Evolutionary conservation across 345 rosid genomes (phyloP).

Genomic region (Adansonia digitata): DNA sequence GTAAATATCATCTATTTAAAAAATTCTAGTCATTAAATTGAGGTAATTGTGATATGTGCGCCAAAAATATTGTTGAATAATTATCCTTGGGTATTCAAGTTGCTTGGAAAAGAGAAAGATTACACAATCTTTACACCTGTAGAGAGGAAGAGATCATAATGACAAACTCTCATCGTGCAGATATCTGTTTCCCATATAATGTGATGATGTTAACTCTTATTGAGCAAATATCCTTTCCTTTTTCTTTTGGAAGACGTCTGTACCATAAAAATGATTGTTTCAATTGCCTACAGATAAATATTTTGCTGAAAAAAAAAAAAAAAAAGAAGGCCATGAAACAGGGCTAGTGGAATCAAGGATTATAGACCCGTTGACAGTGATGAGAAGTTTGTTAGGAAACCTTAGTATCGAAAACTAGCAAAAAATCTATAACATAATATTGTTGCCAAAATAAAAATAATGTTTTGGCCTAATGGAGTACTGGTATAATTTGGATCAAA

Average conservation of each 20-base stretch:
- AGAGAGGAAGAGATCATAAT: constrained; percentile 2
- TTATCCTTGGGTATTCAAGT: background rate
- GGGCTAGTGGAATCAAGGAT: background rate
- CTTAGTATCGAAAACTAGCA: background rate
- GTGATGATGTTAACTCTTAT: too few relatives aligned
- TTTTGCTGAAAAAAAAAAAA: too few relatives aligned
- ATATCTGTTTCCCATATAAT: too few relatives aligned
- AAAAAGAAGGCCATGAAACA: background rate
- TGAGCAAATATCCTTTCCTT: background rate
- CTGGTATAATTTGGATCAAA: background rate
- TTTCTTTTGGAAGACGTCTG: too few relatives aligned
- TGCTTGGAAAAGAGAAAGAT: background rate
- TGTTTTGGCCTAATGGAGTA: background rate
- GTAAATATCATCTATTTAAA: background rate
- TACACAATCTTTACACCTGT: background rate
- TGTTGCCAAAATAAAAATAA: background rate
- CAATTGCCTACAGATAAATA: too few relatives aligned
- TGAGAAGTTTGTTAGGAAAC: background rate
- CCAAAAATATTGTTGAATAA: background rate
- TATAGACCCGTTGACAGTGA: background rate
- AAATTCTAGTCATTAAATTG: background rate
- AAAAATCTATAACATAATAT: background rate
- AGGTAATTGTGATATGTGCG: background rate
- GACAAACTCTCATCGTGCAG: background rate
- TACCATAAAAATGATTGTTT: too few relatives aligned